Evolutionary conservation across 176 grass and related monocot species (phyloP), one percentile per base, ranked within the genome.

Genomic region (Elaeis guineensis): DNA sequence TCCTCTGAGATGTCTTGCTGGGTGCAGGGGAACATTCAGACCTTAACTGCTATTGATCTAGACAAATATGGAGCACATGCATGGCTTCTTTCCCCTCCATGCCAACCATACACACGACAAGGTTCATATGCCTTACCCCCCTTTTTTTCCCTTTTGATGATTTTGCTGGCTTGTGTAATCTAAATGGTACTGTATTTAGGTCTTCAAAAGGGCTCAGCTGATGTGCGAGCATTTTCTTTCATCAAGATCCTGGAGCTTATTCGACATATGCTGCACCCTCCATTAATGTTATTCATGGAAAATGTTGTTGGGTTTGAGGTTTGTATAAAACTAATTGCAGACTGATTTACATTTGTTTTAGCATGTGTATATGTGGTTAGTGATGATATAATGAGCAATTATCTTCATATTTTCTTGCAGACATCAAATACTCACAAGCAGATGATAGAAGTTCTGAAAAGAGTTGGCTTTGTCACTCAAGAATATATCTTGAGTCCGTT

Each of bases 231-330:
- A 75, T 74, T 84, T 63, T 96, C 92, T 4, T 96, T 96, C 77
- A 96, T 88, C 69, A 90, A 88, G 79, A 87, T 96, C 71, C 78
- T 96, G 50, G 85, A 80, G 44, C 78, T 85, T 48, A 88, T 96
- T 68, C 72, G 61, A 77, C 66, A 85, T 26, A 96, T 96, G 92
- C 57, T 24, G 51, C 63, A 79, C 56, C 87, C 86, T 64, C 92
- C 92, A 53, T 69, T 87, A 71, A 77, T 85, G 80, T 65, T 96
- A 66, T 90, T 96, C 78, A 81, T 90, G 50, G 92, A 96, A 82
- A 96, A 96, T 60, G 92, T 90, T 30, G 87, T 96, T 4, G 92
- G 92, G 54, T 96, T 96, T 69, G 92, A 96, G 87, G 92, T 96
- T 72, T 62, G 64, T 86, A 51, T 72, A 67, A 49, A 39, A 32